Conservation (phyloP, 208 protist genomes). For the Acanthamoeba comandoni region DNA sequence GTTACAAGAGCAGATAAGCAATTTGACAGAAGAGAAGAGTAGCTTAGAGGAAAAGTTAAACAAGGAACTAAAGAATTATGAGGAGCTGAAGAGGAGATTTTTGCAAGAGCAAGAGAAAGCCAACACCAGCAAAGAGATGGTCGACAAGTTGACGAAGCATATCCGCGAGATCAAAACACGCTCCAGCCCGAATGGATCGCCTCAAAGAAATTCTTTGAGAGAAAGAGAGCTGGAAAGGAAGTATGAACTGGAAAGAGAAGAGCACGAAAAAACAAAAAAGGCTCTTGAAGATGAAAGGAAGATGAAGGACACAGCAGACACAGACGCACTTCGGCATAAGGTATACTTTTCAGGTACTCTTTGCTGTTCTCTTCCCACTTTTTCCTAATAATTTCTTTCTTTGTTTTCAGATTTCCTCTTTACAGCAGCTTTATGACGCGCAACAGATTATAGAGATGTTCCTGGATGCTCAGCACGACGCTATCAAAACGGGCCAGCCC, state of each 20-base stretch:
- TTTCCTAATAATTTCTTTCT: no score
- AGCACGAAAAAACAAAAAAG: slow-evolving; percentile 4
- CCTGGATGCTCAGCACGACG: slow-evolving; percentile 27
- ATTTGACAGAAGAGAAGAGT: no score
- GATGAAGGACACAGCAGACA: neutral
- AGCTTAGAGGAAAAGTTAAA: no score
- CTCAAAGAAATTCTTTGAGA: slow-evolving; percentile 8
- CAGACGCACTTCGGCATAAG: no score
- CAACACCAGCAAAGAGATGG: neutral
- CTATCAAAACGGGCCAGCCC: no score
- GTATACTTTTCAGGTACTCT: neutral
- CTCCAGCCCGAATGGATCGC: neutral
- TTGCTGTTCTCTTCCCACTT: no score
- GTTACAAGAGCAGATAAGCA: no score
- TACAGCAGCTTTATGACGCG: slow-evolving; percentile 53
- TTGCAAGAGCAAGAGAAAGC: no score
- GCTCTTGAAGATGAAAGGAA: slow-evolving; percentile 21
- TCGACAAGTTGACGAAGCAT: slow-evolving; percentile 2
- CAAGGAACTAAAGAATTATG: no score
- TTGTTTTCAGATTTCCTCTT: neutral
- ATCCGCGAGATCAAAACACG: slow-evolving; percentile 22
- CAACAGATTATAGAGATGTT: slow-evolving; percentile 30
- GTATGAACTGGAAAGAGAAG: slow-evolving; percentile 2
- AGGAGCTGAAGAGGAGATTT: no score
- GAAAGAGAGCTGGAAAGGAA: neutral